A percentile compares a stretch with the other conserved stretches of the same genome.
These are phyloP conservation scores for Septoria petroselini DNA, from an alignment of 2,329 filamentous ascomycete species.

Conservation along the genomic window DNA sequence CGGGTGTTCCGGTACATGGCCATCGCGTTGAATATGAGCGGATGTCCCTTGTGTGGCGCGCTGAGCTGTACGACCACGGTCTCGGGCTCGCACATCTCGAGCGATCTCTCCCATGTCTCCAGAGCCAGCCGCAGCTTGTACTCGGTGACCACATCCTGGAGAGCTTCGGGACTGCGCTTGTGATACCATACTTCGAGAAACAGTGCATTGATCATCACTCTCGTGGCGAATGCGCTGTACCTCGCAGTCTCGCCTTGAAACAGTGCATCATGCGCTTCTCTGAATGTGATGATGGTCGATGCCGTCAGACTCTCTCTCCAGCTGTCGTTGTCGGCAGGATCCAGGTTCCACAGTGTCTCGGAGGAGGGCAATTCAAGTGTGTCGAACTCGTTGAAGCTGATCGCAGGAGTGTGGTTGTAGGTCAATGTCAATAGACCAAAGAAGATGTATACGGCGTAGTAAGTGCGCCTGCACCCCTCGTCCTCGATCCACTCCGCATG, in stretches of 20 bases:
- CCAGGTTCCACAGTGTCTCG: conserved; percentile 89
- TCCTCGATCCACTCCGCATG: conserved; percentile 94
- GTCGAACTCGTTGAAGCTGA: conserved; percentile 98
- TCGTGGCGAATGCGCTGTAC: conserved; percentile 95
- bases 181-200: conserved; percentile 99
- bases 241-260: conserved; percentile 88
- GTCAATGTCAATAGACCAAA: conserved; percentile 91
- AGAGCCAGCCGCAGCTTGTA: conserved; percentile 94
- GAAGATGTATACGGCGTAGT: conserved; percentile 99
- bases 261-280: conserved; percentile 89
- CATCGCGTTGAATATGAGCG: conserved; percentile 96
- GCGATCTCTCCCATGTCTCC: conserved; percentile 98
- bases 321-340: conserved; percentile 70
- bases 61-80: conserved; percentile 82
- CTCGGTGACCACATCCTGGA: conserved; percentile 96
- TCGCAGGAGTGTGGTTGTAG: conserved; percentile 96
- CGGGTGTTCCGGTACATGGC: conserved; percentile 94
- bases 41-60: conserved; percentile 92
- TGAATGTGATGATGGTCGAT: conserved; percentile 77
- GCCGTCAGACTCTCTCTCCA: conserved; percentile 77
- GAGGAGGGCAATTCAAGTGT: conserved; percentile 88
- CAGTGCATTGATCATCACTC: conserved; percentile 97
- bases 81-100: conserved; percentile 90
- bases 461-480: conserved; percentile 91
- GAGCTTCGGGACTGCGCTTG: conserved; percentile 94